Conservation (phyloP, 306 rosid genomes). For the Cicer cuneatum region DNA sequence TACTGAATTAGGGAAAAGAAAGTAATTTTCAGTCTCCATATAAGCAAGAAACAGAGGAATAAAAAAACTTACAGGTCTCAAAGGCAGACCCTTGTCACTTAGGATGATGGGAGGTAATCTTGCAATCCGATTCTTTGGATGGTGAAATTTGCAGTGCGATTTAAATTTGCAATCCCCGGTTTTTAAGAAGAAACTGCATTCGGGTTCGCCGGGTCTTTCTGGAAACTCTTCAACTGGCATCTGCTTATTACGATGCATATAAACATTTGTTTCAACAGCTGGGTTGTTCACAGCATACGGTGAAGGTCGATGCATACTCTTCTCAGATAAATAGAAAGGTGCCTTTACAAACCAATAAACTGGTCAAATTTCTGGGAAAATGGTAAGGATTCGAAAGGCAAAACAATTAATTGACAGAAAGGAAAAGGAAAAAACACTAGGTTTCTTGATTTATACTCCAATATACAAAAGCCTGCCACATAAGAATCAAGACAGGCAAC, state of each 20-base stretch:
- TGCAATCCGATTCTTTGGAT: constrained; percentile 69
- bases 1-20: background rate
- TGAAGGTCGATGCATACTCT: constrained; percentile 61
- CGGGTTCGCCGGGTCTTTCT: constrained; percentile 92
- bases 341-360: constrained; percentile 63
- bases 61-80: constrained; percentile 79
- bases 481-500: constrained; percentile 41
- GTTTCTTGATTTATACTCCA: constrained; percentile 22
- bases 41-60: background rate
- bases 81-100: constrained; percentile 88
- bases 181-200: constrained; percentile 83
- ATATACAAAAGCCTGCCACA: constrained; percentile 15
- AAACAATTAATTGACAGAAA: constrained; percentile 4
- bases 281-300: constrained; percentile 61
- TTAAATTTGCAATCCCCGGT: constrained; percentile 86
- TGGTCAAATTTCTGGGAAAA: constrained; percentile 32
- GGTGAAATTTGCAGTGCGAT: constrained; percentile 84
- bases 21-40: background rate
- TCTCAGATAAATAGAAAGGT: constrained; percentile 68
- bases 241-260: constrained; percentile 55
- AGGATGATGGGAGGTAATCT: constrained; percentile 56
- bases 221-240: constrained; percentile 67
- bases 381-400: background rate
- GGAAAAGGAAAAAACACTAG: background rate
- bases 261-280: constrained; percentile 54